Conservation (phyloP, 2,329 filamentous ascomycete species). For the Catunica adiposa region DNA sequence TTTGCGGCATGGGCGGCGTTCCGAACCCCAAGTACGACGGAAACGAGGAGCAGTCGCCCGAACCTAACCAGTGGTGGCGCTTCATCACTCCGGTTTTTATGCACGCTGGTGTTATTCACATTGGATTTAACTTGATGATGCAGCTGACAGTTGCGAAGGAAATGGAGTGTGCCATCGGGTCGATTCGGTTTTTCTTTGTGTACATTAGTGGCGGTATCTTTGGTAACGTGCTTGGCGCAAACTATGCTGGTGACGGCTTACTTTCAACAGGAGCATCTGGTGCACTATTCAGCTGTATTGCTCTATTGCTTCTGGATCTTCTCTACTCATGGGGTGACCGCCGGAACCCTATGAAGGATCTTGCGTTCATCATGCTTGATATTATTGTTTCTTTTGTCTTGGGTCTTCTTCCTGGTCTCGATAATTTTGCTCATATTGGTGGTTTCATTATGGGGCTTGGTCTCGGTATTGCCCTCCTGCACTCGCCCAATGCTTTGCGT, state of each 20-base stretch:
- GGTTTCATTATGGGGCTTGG: slow-evolving; percentile 86
- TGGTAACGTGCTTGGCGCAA: slow-evolving; percentile 86
- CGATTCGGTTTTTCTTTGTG: slow-evolving; percentile 72
- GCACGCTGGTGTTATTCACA: slow-evolving; percentile 85
- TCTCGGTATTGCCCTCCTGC: slow-evolving; percentile 71
- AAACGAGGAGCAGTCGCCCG: slow-evolving; percentile 32
- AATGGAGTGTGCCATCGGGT: slow-evolving; percentile 81
- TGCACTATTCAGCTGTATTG: slow-evolving; percentile 78
- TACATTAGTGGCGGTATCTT: slow-evolving; percentile 90
- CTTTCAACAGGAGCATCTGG: slow-evolving; percentile 82
- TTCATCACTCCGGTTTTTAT: slow-evolving; percentile 95
- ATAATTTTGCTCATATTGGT: slow-evolving; percentile 96
- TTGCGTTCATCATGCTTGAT: slow-evolving; percentile 76
- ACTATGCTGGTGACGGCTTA: slow-evolving; percentile 69
- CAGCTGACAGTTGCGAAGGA: slow-evolving; percentile 82
- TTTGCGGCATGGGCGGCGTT: slow-evolving; percentile 72
- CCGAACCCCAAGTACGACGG: slow-evolving; percentile 48
- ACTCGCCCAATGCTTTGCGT: slow-evolving; percentile 69
- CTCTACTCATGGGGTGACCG: slow-evolving; percentile 85
- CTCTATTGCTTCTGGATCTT: slow-evolving; percentile 72
- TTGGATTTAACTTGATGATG: slow-evolving; percentile 84
- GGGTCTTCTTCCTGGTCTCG: slow-evolving; percentile 75
- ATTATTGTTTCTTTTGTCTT: slow-evolving; percentile 82
- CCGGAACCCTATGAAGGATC: slow-evolving; percentile 57
- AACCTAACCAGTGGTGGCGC: slow-evolving; percentile 89